Percentiles rank a stretch among this genome's conserved stretches.
Evolutionary conservation across 2,329 filamentous ascomycete species (phyloP).

Genomic region (Fusarium lateritium): DNA sequence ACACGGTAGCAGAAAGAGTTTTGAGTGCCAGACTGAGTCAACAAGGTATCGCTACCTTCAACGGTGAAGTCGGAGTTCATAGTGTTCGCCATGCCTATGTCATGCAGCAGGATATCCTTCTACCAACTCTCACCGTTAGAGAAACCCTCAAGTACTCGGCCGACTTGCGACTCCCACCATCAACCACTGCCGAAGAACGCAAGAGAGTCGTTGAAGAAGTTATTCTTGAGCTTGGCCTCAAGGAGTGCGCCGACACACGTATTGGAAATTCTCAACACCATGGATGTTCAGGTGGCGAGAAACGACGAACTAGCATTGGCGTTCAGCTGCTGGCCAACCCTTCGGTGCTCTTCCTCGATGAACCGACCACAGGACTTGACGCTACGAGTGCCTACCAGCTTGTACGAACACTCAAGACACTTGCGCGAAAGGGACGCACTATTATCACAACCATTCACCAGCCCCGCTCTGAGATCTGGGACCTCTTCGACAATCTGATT

Average conservation of each 20-base stretch:
- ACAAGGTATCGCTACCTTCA: conserved; percentile 73
- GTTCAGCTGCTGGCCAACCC: conserved; percentile 86
- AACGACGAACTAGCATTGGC: conserved; percentile 81
- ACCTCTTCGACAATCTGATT: conserved; percentile 80
- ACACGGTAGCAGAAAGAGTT: conserved; percentile 79
- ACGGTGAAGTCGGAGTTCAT: conserved; percentile 67
- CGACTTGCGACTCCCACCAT: conserved; percentile 76
- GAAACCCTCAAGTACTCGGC: conserved; percentile 83
- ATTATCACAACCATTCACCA: conserved; percentile 84
- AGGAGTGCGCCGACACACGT: conserved; percentile 82
- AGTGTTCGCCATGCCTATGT: conserved; percentile 77
- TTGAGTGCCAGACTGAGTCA: conserved; percentile 66
- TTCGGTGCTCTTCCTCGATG: conserved; percentile 82
- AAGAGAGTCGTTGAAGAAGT: conserved; percentile 79
- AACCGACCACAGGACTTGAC: conserved; percentile 84
- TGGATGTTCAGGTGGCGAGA: conserved; percentile 85
- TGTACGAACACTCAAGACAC: conserved; percentile 76
- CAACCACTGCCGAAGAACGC: conserved; percentile 71
- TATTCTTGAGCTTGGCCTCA: conserved; percentile 80
- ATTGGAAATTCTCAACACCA: conserved; percentile 80
- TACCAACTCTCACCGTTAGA: conserved; percentile 81
- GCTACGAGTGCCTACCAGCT: conserved; percentile 83
- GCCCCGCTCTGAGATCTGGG: conserved; percentile 85
- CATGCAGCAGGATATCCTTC: conserved; percentile 81
- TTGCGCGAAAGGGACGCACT: conserved; percentile 78